These are phyloP conservation scores for Leccinum boreale DNA, from an alignment of 768 basidiomycete genomes.

Conservation along the genomic window DNA sequence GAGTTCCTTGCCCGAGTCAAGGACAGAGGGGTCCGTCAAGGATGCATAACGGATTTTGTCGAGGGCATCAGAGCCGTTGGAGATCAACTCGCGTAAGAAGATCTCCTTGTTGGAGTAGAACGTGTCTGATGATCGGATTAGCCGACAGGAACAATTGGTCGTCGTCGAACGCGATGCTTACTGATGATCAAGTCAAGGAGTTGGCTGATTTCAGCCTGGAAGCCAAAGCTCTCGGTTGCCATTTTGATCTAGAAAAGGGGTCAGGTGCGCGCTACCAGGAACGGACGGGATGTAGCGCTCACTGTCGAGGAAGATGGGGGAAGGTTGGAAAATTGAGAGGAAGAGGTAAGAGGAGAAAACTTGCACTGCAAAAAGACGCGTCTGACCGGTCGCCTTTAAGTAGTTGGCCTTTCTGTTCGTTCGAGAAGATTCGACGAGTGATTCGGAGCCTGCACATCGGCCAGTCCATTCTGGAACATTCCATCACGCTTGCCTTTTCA, in stretches of 20 bases:
- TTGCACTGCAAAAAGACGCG: slow-evolving; percentile 14
- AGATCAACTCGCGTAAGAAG: slow-evolving; percentile 98
- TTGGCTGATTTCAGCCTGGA: slow-evolving; percentile 99
- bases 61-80: slow-evolving; percentile 95
- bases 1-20: slow-evolving; percentile 90
- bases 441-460: slow-evolving; percentile 6
- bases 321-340: slow-evolving; percentile 10
- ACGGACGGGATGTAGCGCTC: slow-evolving; percentile 1
- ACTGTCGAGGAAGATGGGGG: slow-evolving; percentile 12
- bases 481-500: slow-evolving; percentile 30
- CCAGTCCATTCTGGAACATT: slow-evolving; percentile 35
- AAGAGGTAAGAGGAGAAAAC: slow-evolving; percentile 5
- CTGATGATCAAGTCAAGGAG: slow-evolving; percentile 98
- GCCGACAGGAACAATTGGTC: neutral
- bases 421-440: slow-evolving; percentile 44
- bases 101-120: slow-evolving; percentile 99
- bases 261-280: slow-evolving; percentile 8
- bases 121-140: slow-evolving; percentile 59
- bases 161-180: slow-evolving; percentile 36
- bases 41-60: slow-evolving; percentile 99
- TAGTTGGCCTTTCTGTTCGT: slow-evolving; percentile 29
- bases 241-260: slow-evolving; percentile 37
- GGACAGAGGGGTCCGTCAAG: slow-evolving; percentile 85
- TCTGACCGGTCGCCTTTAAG: slow-evolving; percentile 32
- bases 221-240: slow-evolving; percentile 88